Conservation (phyloP, 257 asterid species). For the Sherardia arvensis region DNA sequence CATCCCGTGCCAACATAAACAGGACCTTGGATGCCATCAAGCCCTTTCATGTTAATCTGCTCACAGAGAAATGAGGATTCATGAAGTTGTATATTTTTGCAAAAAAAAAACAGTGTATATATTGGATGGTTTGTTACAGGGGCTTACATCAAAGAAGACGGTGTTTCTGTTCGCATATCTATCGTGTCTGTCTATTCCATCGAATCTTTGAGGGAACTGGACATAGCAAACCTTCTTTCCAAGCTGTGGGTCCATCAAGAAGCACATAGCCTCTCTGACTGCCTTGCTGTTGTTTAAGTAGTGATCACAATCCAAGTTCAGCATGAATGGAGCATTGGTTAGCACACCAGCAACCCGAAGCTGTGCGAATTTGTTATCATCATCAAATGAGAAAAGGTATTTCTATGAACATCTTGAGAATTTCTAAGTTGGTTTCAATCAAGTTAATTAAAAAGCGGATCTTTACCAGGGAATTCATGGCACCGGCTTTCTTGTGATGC, state of each 20-base stretch:
- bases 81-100: neutral
- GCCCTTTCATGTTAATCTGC: conserved; percentile 91
- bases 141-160: conserved; percentile 88
- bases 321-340: conserved; percentile 97
- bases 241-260: conserved; percentile 84
- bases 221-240: conserved; percentile 92
- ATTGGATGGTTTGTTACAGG: conserved; percentile 1
- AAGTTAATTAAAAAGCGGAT: neutral
- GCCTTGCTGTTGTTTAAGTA: conserved; percentile 96
- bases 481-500: conserved; percentile 98
- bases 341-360: conserved; percentile 95
- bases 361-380: conserved; percentile 26
- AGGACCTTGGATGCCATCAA: conserved; percentile 95
- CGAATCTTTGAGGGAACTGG: conserved; percentile 96
- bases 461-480: conserved; percentile 92
- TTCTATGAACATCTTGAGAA: no score
- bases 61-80: conserved; percentile 1
- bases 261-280: conserved; percentile 93
- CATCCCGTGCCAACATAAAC: conserved; percentile 94
- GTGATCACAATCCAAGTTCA: conserved; percentile 98
- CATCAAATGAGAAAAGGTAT: neutral
- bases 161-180: conserved; percentile 97
- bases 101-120: neutral
- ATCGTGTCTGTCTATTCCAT: conserved; percentile 89
- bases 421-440: neutral